Evolutionary conservation across 805 yeast genomes (phyloP).

Genomic region (Pichia gijzeniarum): DNA sequence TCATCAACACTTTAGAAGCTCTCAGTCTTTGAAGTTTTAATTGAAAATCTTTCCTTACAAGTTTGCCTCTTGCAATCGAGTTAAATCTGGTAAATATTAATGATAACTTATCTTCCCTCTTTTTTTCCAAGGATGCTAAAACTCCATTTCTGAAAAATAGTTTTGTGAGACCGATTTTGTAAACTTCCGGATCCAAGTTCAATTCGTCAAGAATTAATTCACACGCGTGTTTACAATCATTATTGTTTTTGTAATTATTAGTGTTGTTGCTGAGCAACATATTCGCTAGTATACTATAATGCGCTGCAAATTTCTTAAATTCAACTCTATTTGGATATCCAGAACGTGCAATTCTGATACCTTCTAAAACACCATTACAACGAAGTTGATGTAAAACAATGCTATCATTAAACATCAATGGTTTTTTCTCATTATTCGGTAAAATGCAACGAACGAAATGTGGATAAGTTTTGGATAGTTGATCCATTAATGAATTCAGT

Average conservation of each 20-base stretch:
- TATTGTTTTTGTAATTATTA: constrained; percentile 19
- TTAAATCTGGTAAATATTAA: constrained; percentile 55
- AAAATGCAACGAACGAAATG: constrained; percentile 95
- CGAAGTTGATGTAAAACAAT: constrained; percentile 84
- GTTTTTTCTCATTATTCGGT: constrained; percentile 73
- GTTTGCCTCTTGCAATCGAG: constrained; percentile 56
- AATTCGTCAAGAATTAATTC: constrained; percentile 60
- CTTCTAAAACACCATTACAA: constrained; percentile 97
- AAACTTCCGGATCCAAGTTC: constrained; percentile 51
- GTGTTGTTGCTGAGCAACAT: constrained; percentile 11
- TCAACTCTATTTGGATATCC: constrained; percentile 93
- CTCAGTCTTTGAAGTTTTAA: constrained; percentile 51
- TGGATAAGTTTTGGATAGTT: constrained; percentile 77
- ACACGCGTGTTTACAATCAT: constrained; percentile 57
- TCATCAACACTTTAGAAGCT: constrained; percentile 63
- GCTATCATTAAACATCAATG: constrained; percentile 64
- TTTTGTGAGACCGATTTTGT: constrained; percentile 65
- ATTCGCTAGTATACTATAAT: constrained; percentile 60
- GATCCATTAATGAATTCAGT: constrained; percentile 60
- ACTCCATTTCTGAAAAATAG: constrained; percentile 74
- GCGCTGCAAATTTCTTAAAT: constrained; percentile 68
- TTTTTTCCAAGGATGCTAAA: constrained; percentile 68
- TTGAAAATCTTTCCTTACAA: constrained; percentile 44
- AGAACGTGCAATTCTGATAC: constrained; percentile 92
- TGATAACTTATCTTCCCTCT: constrained; percentile 60